Evolutionary conservation across 352 stramenopile species (phyloP).

Genomic region (Phytophthora megakarya): DNA sequence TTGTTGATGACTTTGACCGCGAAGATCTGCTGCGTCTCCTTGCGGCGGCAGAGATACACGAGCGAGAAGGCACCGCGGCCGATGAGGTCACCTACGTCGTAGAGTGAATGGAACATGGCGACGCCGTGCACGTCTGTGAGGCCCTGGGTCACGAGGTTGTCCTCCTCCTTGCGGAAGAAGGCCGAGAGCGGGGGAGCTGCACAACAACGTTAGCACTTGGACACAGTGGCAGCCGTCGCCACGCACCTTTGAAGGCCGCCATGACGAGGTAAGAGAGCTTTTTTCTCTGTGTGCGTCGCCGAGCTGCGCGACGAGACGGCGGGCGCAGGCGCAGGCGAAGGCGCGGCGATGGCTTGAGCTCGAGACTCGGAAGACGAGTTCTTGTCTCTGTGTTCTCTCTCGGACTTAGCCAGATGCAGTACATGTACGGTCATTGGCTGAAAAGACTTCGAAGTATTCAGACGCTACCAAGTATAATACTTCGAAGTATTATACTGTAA

Average conservation of each 20-base stretch:
- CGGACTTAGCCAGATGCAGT: background rate
- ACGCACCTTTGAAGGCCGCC: constrained; percentile 77
- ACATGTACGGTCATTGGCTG: constrained; percentile 19
- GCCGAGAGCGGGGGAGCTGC: constrained; percentile 83
- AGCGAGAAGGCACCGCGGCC: constrained; percentile 82
- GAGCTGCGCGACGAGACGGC: constrained; percentile 22
- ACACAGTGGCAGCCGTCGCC: background rate
- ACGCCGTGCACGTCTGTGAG: constrained; percentile 80
- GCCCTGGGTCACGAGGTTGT: constrained; percentile 82
- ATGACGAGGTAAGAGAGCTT: constrained; percentile 33
- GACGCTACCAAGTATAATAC: too few species aligned
- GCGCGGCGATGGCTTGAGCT: constrained; percentile 18
- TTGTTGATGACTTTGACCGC: constrained; percentile 92
- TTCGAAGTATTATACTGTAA: too few species aligned
- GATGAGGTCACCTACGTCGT: constrained; percentile 87
- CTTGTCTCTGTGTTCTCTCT: background rate
- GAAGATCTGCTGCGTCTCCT: constrained; percentile 82
- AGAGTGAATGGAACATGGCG: constrained; percentile 90
- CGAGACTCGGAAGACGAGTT: too few species aligned
- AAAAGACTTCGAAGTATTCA: too few species aligned
- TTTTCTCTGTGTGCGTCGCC: constrained; percentile 19
- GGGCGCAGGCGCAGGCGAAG: constrained; percentile 15
- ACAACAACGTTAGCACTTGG: constrained; percentile 15
- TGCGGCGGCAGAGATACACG: constrained; percentile 83
- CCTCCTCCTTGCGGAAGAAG: constrained; percentile 90